Evolutionary conservation across 2,329 filamentous ascomycete species (phyloP).

Genomic region (Fusarium domesticum): DNA sequence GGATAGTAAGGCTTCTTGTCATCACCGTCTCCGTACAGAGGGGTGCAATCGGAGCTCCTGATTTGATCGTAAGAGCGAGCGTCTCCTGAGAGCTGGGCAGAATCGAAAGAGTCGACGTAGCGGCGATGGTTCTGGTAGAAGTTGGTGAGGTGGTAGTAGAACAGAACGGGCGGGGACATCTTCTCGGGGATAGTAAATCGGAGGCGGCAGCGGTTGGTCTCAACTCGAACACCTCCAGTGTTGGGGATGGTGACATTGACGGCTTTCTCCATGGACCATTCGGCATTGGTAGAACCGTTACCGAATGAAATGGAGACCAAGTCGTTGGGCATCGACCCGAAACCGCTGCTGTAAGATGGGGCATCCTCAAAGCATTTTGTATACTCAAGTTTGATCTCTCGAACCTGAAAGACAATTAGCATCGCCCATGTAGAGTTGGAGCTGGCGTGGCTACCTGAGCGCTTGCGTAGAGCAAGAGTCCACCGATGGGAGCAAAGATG

Average conservation of each 20-base stretch:
- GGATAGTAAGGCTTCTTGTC: conserved; percentile 79
- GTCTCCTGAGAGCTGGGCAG: conserved; percentile 74
- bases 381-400: conserved; percentile 91
- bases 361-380: conserved; percentile 67
- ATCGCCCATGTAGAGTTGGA: not conserved
- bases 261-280: conserved; percentile 42
- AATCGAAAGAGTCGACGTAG: conserved; percentile 87
- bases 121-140: conserved; percentile 99
- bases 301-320: conserved; percentile 72
- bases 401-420: conserved; percentile 56
- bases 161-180: conserved; percentile 76
- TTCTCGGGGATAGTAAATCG: conserved; percentile 76
- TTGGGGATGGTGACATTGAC: conserved; percentile 35
- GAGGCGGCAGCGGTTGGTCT: conserved; percentile 63
- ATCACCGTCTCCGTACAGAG: conserved; percentile 55
- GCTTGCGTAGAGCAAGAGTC: conserved; percentile 81
- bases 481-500: conserved; percentile 91
- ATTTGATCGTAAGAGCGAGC: conserved; percentile 60
- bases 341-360: conserved; percentile 38
- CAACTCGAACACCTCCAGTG: conserved; percentile 30
- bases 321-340: conserved; percentile 51
- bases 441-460: conserved; percentile 54
- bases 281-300: conserved; percentile 37
- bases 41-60: conserved; percentile 68
- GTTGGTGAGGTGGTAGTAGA: conserved; percentile 95